Percentiles rank a stretch among this genome's conserved stretches.
These are phyloP conservation scores for Jaenimonas drosophilae DNA, from an alignment of 208 protist genomes.

Conservation along the genomic window DNA sequence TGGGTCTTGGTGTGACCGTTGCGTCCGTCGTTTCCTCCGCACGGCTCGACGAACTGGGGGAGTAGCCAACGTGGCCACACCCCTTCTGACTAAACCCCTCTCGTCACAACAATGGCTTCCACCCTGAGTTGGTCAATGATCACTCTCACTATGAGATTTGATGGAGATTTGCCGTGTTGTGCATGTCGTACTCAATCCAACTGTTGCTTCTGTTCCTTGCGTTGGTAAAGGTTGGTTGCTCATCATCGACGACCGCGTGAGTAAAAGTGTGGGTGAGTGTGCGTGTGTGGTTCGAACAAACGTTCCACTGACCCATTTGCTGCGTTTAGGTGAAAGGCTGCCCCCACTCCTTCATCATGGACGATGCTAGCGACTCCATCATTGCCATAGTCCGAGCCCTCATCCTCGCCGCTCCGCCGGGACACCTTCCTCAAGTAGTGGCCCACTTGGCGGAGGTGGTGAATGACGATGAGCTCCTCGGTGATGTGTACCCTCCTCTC, in stretches of 20 bases:
- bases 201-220: conserved; percentile 7
- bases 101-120: neutral
- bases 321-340: too few relatives aligned
- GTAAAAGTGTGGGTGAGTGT: neutral
- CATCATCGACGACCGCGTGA: neutral
- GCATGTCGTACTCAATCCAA: neutral
- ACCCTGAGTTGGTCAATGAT: too few relatives aligned
- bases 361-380: neutral
- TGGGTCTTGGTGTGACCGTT: conserved; percentile 44
- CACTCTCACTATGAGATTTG: neutral
- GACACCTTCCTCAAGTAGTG: conserved; percentile 9
- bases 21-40: conserved; percentile 34
- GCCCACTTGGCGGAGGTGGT: conserved; percentile 5
- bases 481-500: conserved; percentile 5
- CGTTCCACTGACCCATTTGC: too few relatives aligned
- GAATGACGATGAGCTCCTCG: conserved; percentile 11
- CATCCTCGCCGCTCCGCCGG: conserved; percentile 13
- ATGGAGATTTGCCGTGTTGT: neutral
- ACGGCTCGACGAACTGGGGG: conserved; percentile 45
- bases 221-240: neutral
- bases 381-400: conserved; percentile 8
- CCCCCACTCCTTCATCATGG: too few relatives aligned
- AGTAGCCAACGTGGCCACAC: too few relatives aligned
- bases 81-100: conserved; percentile 1
- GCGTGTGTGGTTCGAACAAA: neutral